Evolutionary conservation across 352 stramenopile species (phyloP), one percentile per base, ranked within the genome.

Genomic region (Phytophthora chlamydospora): DNA sequence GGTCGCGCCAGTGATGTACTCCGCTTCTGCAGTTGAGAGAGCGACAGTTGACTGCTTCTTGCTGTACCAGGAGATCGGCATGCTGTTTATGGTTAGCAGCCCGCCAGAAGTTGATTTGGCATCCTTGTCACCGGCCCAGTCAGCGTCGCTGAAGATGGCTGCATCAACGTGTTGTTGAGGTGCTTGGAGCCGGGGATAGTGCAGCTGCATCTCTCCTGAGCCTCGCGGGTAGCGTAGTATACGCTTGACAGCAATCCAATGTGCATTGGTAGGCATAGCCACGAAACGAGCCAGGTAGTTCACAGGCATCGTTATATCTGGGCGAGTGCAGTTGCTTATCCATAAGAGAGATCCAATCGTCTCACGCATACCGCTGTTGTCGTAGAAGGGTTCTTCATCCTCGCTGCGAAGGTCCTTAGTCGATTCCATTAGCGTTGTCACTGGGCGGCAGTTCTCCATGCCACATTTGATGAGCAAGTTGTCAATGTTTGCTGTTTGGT

Each of bases 21-120:
- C 48, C 6, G 35, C 48, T 48, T 60, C 58, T 0, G 49, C 24
- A 1, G 34, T 66, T 0, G 48, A 59, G 3, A 59, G 16, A 0
- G 58, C 48, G 1, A 49, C 33, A 2, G 34, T 60, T 8, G 41
- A 42, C 12, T 55, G 58, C 17, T 66, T 66, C 17, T 66, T 60
- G 41, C 8, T 36, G 21, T 60, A 60, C 58, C 56, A 69, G 0
- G 34, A 9, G 2, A 60, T 47, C 0, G 31, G 34, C 42, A 66
- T 66, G 24, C 2, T 10, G 27, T 66, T 59, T 0, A 59, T 54
- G 3, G 27, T 49, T 1, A 59, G 42, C 21, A 54, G 8, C 1
- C 47, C 40, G 12, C 48, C 48, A 14, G 48, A 66, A 4, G 48
- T 59, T 0, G 58, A 66, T 29, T 59, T 66, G 4, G 48, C 48